phyloP scores from a whole-genome alignment of 208 protist genomes.

The Acanthamoeba comandoni region DNA sequence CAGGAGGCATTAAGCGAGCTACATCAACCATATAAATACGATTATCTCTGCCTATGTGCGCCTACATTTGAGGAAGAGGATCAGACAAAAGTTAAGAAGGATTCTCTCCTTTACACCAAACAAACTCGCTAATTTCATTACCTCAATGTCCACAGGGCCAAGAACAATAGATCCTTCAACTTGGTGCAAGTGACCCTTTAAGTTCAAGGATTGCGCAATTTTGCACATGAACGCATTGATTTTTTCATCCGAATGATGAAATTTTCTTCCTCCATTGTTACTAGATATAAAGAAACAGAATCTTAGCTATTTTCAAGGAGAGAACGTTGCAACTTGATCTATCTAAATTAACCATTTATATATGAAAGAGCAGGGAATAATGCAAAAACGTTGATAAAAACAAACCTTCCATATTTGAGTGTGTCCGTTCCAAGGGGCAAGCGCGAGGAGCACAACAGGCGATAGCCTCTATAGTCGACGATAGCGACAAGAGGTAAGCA shows the following conservation, averaged over 20 bases:
- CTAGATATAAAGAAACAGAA: background rate
- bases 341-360: too few relatives aligned
- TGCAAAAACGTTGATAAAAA: background rate
- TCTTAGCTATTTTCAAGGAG: background rate
- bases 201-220: slow-evolving; percentile 23
- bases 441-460: slow-evolving; percentile 56
- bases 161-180: background rate
- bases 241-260: background rate
- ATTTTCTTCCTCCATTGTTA: slow-evolving; percentile 1
- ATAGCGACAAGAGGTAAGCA: slow-evolving; percentile 69
- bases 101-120: too few relatives aligned
- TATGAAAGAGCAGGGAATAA: too few relatives aligned
- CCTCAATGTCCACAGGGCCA: slow-evolving; percentile 64
- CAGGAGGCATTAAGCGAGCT: slow-evolving; percentile 54
- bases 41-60: slow-evolving; percentile 9
- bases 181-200: slow-evolving; percentile 43
- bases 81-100: background rate
- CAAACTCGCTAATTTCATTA: too few relatives aligned
- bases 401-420: slow-evolving; percentile 60
- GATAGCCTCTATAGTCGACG: slow-evolving; percentile 76
- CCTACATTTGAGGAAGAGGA: background rate
- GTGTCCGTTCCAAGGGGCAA: slow-evolving; percentile 71
- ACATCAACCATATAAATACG: slow-evolving; percentile 57
- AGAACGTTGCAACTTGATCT: background rate
- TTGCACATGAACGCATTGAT: slow-evolving; percentile 49